Evolutionary conservation across 345 rosid species (phyloP).

Genomic region (Brassica juncea): DNA sequence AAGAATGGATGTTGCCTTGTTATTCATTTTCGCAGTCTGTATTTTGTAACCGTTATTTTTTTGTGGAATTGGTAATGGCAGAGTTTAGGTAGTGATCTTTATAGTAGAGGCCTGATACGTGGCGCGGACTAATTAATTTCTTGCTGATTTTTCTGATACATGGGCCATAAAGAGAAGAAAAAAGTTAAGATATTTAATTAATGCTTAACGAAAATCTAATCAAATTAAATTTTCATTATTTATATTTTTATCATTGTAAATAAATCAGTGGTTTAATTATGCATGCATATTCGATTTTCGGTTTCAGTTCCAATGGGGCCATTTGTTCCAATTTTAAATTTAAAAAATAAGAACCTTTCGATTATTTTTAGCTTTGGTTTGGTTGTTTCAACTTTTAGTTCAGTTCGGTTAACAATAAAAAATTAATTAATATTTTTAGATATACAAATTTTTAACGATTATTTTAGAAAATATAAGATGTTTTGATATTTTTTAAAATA

Average conservation of each 20-base stretch:
- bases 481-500: too few relatives aligned
- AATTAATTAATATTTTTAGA: too few relatives aligned
- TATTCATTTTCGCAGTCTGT: neutral
- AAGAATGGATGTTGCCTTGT: neutral
- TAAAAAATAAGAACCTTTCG: too few relatives aligned
- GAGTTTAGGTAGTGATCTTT: neutral
- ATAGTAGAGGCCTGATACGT: neutral
- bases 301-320: neutral
- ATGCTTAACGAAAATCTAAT: neutral
- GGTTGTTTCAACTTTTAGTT: too few relatives aligned
- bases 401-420: neutral
- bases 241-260: neutral
- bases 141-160: neutral
- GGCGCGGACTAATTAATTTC: neutral
- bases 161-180: neutral
- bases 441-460: too few relatives aligned
- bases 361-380: too few relatives aligned
- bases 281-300: too few relatives aligned
- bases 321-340: too few relatives aligned
- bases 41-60: slow-evolving; percentile 7
- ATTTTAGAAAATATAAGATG: too few relatives aligned
- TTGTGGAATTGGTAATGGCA: neutral
- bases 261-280: neutral
- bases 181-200: neutral
- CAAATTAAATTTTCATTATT: neutral